Percentiles rank a stretch among this genome's conserved stretches.
Evolutionary conservation across 306 rosid genomes (phyloP).

Genomic region (Inga leiocalycina): DNA sequence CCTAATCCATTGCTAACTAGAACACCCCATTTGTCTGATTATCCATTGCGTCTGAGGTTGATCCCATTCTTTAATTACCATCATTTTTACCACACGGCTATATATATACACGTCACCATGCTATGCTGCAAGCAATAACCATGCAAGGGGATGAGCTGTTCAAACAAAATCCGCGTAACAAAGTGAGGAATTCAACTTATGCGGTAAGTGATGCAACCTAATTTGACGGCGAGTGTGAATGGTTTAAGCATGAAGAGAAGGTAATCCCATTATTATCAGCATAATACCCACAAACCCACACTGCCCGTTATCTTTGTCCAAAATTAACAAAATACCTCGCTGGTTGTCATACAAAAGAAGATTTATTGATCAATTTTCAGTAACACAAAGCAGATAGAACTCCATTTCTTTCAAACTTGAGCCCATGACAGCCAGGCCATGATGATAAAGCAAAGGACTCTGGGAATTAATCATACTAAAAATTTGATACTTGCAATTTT

Average conservation of each 20-base stretch:
- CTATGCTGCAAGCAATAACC: not conserved
- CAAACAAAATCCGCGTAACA: not conserved
- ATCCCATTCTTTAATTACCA: not conserved
- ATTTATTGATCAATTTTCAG: not conserved
- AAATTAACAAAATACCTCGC: too few relatives aligned
- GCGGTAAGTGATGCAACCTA: not conserved
- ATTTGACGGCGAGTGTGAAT: not conserved
- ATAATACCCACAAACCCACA: too few relatives aligned
- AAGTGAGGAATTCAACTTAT: not conserved
- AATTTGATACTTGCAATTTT: not conserved
- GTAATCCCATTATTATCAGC: not conserved
- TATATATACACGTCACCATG: not conserved
- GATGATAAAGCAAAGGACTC: not conserved
- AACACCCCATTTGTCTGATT: not conserved
- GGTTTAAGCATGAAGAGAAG: not conserved
- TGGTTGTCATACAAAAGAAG: not conserved
- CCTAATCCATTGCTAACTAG: not conserved
- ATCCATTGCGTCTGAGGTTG: not conserved
- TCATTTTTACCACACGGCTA: not conserved
- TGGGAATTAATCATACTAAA: conserved; percentile 11
- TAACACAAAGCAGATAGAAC: not conserved
- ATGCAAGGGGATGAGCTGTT: not conserved
- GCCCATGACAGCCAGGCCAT: not conserved
- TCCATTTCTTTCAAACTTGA: not conserved
- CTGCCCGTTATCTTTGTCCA: too few relatives aligned